Base-by-base conservation (phyloP, 257 asterid species). In the Solanum neorickii region DNA sequence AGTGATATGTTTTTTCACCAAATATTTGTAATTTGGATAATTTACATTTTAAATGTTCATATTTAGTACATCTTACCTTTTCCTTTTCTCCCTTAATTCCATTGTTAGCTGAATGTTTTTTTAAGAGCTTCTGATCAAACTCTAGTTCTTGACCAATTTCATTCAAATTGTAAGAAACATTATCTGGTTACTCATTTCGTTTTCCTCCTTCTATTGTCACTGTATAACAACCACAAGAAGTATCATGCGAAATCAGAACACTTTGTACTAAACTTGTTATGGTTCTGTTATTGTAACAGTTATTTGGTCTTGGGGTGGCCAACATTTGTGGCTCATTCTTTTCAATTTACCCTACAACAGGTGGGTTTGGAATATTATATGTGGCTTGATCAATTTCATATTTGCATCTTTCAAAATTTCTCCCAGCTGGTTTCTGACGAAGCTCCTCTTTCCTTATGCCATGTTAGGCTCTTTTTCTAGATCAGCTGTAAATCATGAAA, bases 261-360 rank as follows among this genome's bases (percentile, higher is more conserved):
- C 9, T 80, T 80, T 13, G 46, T 18, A 10, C 85, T 82, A 31
- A 82, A 49, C 69, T 82, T 11, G 27, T 49, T 29, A 11, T 82
- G 85, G 21, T 82, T 49, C 85, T 82, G 46, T 82, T 80, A 31
- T 31, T 82, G 85, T 89, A 77, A 88, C 98, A 97, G 99, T 89
- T 97, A 89, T 95, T 97, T 92, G 99, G 99, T 89, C 99, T 97
- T 89, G 99, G 99, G 12, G 95, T 97, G 91, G 98, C 99, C 89
- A 97, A 97, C 91, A 93, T 97, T 74, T 92, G 89, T 78, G 99
- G 99, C 87, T 96, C 99, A 83, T 97, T 97, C 95, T 97, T 97
- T 86, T 96, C 98, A 6, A 91, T 89, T 89, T 97, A 97, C 91
- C 99, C 99, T 41, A 92, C 99, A 85, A 97, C 99, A 89, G 99